A percentile compares a stretch with the other conserved stretches of the same genome.
Conservation (phyloP, 2,329 filamentous ascomycete species). For the Trichoderma gracile region DNA sequence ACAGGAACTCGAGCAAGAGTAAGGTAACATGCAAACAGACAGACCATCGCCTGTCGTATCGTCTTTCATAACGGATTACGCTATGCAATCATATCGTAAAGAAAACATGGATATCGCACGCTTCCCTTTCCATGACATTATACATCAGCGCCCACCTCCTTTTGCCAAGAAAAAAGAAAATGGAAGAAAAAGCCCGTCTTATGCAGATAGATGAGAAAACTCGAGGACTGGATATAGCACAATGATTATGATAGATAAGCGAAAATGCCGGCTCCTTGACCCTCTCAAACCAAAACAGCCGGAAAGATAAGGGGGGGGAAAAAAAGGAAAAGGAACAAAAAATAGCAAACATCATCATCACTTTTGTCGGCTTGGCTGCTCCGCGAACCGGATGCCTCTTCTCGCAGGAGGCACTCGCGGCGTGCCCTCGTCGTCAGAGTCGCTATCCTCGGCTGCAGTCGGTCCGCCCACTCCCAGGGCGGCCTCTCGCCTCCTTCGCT, state of each 20-base stretch:
- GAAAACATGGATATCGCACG: too few relatives aligned
- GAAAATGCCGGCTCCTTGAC: not conserved
- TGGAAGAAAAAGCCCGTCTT: not conserved
- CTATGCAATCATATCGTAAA: not conserved
- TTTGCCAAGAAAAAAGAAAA: too few relatives aligned
- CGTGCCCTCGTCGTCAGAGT: constrained; percentile 57
- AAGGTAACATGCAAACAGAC: not conserved
- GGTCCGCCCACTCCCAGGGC: constrained; percentile 62
- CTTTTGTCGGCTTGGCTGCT: constrained; percentile 35
- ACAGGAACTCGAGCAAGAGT: not conserved
- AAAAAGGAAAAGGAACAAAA: not conserved
- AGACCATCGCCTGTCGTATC: not conserved
- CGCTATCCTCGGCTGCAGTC: constrained; percentile 51
- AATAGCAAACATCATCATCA: not conserved
- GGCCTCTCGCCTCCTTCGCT: constrained; percentile 70
- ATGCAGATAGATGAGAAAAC: not conserved
- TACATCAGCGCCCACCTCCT: not conserved
- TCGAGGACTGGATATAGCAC: not conserved
- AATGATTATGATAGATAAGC: not conserved
- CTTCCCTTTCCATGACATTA: too few relatives aligned
- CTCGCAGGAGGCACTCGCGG: constrained; percentile 53
- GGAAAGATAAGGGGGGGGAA: not conserved
- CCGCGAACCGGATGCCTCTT: constrained; percentile 63
- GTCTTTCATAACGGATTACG: not conserved
- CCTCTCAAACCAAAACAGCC: not conserved